Percentiles rank a stretch among this genome's conserved stretches.
These are phyloP conservation scores for Eucalyptus polybractea DNA, from an alignment of 345 rosid genomes.

Conservation along the genomic window DNA sequence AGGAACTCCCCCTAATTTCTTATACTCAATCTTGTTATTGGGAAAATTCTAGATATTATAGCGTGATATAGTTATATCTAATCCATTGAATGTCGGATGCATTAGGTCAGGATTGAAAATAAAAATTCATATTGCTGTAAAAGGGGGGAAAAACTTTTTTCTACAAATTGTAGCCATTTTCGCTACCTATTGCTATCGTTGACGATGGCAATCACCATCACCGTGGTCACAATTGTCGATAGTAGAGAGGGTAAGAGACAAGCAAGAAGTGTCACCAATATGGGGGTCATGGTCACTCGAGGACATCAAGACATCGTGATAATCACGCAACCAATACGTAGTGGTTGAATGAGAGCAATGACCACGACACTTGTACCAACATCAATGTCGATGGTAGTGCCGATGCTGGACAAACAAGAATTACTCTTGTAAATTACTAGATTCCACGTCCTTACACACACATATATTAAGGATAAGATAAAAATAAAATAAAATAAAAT, in stretches of 20 bases:
- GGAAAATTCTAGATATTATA: background rate
- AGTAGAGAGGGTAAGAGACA: background rate
- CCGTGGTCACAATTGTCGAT: background rate
- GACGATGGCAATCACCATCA: background rate
- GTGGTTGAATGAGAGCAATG: background rate
- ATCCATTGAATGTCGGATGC: background rate
- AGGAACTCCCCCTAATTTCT: background rate
- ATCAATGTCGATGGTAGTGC: background rate
- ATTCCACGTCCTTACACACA: background rate
- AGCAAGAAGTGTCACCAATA: background rate
- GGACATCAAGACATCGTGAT: background rate
- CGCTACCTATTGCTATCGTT: background rate
- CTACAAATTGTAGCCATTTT: background rate
- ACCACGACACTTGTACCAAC: background rate
- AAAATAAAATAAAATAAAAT: no score
- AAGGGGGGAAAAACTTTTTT: background rate
- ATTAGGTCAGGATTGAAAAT: background rate
- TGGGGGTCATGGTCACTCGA: background rate
- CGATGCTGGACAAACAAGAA: background rate
- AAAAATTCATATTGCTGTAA: background rate
- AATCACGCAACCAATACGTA: background rate
- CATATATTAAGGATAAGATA: no score
- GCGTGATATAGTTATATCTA: background rate
- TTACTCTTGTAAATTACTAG: background rate
- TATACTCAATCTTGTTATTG: background rate